Base-by-base conservation (phyloP, 1,284 basidiomycete species). In the Sanghuangporus baumii region DNA sequence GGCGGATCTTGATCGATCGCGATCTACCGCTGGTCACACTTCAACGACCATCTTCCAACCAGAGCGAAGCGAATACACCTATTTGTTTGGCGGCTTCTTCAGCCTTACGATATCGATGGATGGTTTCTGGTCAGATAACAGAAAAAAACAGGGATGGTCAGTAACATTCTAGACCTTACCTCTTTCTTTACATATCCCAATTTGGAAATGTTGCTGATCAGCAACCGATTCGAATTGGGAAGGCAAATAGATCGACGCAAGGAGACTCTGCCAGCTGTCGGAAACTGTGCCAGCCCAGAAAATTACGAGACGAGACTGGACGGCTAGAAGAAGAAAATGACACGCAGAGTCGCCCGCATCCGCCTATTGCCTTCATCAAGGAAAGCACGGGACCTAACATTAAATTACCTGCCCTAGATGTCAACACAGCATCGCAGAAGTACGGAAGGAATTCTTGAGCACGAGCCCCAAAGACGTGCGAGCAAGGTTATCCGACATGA, bases 1-100 rank as follows among this genome's bases (percentile, higher is more conserved):
- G 52, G 77, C 83, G 83, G 86, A 88, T 87, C 86, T 86, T 83
- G 86, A 87, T 87, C 81, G 82, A 75, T 74, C 52, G 38, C 48
- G 62, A 63, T 63, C 52, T 54, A 54, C 26, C 52, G 52, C 52
- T 60, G 47, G 62, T 63, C 57, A 58, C 50, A 62, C 48, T 55
- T 36, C 57, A 37, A 37, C 6, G 38, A 20, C 31, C 23, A 20
- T 60, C 51, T 54, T 55, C 59, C 52, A 60, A 60, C 59, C 59
- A 60, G 38, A 52, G 55, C 46, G 31, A 38, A n/a, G 57, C 23
- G 50, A 55, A 63, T 59, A 9, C 48, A 54, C 12, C 34, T 57
- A 36, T 38, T 48, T 55, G 26, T 50, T 36, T 31, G 52, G 37
- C 52, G 48, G 18, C 20, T 51, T 23, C 48, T 36, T 8, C 43